These are phyloP conservation scores for Onygenales sp. DNA, from an alignment of 2,329 filamentous ascomycete species.

Conservation along the genomic window DNA sequence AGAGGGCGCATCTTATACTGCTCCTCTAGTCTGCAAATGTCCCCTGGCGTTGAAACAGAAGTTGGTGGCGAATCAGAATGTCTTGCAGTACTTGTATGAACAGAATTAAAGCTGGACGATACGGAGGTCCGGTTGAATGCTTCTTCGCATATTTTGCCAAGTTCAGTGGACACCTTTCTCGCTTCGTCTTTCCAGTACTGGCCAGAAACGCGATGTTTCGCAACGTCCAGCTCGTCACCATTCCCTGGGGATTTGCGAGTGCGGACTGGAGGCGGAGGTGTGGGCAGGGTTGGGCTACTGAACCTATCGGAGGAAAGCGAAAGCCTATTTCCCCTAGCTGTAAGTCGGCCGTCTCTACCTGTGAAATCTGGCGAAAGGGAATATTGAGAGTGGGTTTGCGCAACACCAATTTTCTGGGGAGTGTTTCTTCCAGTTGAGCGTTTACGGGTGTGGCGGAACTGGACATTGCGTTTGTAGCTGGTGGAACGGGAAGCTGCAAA, in stretches of 20 bases:
- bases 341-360: not conserved
- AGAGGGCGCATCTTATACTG: constrained; percentile 31
- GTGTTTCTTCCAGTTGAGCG: constrained; percentile 20
- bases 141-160: constrained; percentile 84
- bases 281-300: constrained; percentile 31
- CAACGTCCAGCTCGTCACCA: constrained; percentile 24
- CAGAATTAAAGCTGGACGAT: constrained; percentile 41
- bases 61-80: constrained; percentile 45
- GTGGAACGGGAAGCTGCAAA: constrained; percentile 33
- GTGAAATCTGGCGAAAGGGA: constrained; percentile 12
- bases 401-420: constrained; percentile 16
- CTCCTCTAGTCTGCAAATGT: constrained; percentile 11
- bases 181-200: constrained; percentile 65
- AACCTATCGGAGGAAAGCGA: constrained; percentile 16
- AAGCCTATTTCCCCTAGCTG: constrained; percentile 14
- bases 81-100: constrained; percentile 28
- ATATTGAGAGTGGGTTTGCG: constrained; percentile 16
- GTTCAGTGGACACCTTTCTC: constrained; percentile 70
- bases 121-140: constrained; percentile 68
- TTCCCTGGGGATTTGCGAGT: constrained; percentile 20
- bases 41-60: constrained; percentile 29
- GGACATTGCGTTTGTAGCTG: constrained; percentile 53
- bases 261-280: constrained; percentile 29
- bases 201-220: constrained; percentile 33
- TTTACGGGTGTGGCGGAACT: constrained; percentile 49